Percentiles rank a stretch among this genome's conserved stretches.
Conservation (phyloP, 768 basidiomycete species). For the Lactarius hengduanensis region DNA sequence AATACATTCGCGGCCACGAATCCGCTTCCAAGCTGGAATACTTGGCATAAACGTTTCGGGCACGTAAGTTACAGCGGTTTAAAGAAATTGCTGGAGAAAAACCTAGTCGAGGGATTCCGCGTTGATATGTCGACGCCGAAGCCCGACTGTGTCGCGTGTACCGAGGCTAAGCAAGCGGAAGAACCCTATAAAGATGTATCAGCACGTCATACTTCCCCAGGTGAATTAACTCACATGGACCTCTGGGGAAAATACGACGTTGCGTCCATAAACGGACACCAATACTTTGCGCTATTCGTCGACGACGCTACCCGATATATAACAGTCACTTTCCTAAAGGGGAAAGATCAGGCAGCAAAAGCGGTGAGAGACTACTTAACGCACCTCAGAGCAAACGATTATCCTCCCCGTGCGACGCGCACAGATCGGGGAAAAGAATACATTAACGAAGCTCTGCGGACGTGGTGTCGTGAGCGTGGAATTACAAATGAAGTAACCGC, state of each 20-base stretch:
- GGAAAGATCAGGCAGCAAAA: no score
- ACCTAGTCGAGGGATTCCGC: background rate
- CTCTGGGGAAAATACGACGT: background rate
- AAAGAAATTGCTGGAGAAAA: fast-evolving
- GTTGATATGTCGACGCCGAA: background rate
- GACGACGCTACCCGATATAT: background rate
- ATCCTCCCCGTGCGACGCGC: no score
- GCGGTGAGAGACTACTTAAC: no score
- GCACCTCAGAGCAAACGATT: no score
- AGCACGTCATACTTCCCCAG: fast-evolving
- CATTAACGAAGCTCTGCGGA: no score
- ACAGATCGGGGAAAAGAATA: no score
- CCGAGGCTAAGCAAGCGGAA: background rate
- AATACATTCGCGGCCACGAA: no score
- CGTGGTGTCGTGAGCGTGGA: no score
- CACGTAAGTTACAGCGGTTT: background rate
- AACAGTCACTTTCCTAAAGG: no score
- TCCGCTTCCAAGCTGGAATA: background rate
- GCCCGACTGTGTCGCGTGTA: background rate
- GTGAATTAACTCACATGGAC: background rate
- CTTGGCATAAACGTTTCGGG: background rate
- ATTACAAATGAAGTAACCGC: no score
- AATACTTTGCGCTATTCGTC: background rate
- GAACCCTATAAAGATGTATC: background rate
- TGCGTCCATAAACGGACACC: background rate